Percentiles rank a stretch among this genome's conserved stretches.
phyloP scores from a whole-genome alignment of 1,284 basidiomycete species.

The Ganoderma meredithae region DNA sequence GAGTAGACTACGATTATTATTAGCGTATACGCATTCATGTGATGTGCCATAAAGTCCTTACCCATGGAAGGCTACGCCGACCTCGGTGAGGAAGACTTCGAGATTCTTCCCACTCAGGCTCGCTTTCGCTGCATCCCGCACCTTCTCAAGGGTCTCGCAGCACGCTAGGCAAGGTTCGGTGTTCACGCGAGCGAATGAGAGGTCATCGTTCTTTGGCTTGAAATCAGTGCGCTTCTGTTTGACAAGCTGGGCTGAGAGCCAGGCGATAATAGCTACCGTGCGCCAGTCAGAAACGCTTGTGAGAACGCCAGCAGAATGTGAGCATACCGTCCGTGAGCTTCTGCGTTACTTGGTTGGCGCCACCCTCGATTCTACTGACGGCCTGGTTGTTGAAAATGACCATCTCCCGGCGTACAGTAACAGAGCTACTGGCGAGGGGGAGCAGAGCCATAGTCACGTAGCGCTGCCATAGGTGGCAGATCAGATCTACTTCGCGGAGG shows the following conservation, averaged over 20 bases:
- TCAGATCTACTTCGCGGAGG: slow-evolving; percentile 84
- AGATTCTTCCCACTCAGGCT: slow-evolving; percentile 91
- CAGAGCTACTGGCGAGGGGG: slow-evolving; percentile 86
- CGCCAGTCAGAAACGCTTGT: neutral
- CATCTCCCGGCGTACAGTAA: slow-evolving; percentile 94
- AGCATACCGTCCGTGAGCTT: slow-evolving; percentile 82
- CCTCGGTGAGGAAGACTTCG: slow-evolving; percentile 91
- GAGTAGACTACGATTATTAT: slow-evolving; percentile 66
- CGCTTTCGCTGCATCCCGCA: slow-evolving; percentile 77
- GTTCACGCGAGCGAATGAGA: slow-evolving; percentile 93
- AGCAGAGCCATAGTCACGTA: slow-evolving; percentile 93
- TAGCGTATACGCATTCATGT: neutral
- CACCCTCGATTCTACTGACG: slow-evolving; percentile 87
- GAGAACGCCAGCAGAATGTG: neutral
- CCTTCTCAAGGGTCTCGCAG: slow-evolving; percentile 85
- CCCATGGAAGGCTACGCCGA: slow-evolving; percentile 96
- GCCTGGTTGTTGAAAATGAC: slow-evolving; percentile 92
- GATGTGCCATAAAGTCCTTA: slow-evolving; percentile 41
- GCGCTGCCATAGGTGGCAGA: slow-evolving; percentile 97
- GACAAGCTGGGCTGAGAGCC: slow-evolving; percentile 76
- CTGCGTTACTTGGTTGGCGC: slow-evolving; percentile 86
- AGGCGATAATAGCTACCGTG: slow-evolving; percentile 66
- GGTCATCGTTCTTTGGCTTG: slow-evolving; percentile 94
- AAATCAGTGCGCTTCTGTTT: slow-evolving; percentile 98
- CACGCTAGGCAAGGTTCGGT: slow-evolving; percentile 95